These are phyloP conservation scores for Serpula lacrymans DNA, from an alignment of 768 basidiomycete species.

Conservation along the genomic window DNA sequence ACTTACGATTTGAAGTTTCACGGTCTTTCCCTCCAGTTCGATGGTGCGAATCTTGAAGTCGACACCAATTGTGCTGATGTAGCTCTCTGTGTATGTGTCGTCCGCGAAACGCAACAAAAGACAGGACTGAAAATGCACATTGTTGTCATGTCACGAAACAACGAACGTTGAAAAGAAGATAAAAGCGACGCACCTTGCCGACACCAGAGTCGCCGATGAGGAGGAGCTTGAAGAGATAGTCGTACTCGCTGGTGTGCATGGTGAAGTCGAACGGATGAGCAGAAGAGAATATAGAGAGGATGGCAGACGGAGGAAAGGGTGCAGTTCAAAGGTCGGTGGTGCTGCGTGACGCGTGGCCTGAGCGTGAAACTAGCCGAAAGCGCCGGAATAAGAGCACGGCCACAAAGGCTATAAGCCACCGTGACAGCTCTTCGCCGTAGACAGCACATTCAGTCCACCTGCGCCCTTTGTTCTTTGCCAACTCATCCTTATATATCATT, in stretches of 20 bases:
- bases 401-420: too few species aligned
- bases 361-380: too few species aligned
- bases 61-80: constrained; percentile 96
- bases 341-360: constrained; percentile 30
- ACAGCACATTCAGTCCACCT: too few species aligned
- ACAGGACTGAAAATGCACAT: constrained; percentile 68
- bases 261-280: constrained; percentile 24
- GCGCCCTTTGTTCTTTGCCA: too few species aligned
- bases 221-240: constrained; percentile 94
- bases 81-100: constrained; percentile 96
- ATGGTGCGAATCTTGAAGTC: constrained; percentile 99
- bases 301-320: constrained; percentile 36
- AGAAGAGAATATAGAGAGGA: constrained; percentile 23
- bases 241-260: constrained; percentile 93
- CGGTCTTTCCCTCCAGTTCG: constrained; percentile 96
- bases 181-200: constrained; percentile 62
- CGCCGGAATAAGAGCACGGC: too few species aligned
- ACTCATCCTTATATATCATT: too few species aligned
- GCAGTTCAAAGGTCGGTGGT: constrained; percentile 27
- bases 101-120: constrained; percentile 90
- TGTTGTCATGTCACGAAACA: constrained; percentile 11
- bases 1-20: constrained; percentile 97
- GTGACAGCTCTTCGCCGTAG: too few species aligned
- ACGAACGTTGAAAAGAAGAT: constrained; percentile 15
- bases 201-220: constrained; percentile 96